These are phyloP conservation scores for Fusarium sp. DNA, from an alignment of 2,329 filamentous ascomycete genomes.

Conservation along the genomic window DNA sequence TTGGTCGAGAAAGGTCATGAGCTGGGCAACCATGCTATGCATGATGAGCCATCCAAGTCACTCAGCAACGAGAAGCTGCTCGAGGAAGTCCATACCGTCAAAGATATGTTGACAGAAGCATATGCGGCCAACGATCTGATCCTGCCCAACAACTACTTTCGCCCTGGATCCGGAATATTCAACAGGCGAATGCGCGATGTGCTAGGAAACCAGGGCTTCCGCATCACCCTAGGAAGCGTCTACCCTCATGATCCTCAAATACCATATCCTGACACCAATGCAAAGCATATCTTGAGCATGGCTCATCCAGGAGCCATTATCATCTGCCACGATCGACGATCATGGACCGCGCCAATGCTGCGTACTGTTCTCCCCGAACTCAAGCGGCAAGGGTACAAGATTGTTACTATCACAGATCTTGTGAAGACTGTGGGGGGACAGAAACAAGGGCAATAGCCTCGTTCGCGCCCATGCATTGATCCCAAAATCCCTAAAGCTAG, in stretches of 20 bases:
- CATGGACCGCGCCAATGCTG: slow-evolving; percentile 88
- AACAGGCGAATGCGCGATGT: slow-evolving; percentile 74
- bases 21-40: slow-evolving; percentile 90
- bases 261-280: slow-evolving; percentile 74
- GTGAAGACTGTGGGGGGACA: slow-evolving; percentile 57
- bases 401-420: slow-evolving; percentile 78
- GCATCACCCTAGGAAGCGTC: slow-evolving; percentile 82
- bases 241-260: slow-evolving; percentile 96
- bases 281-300: slow-evolving; percentile 84
- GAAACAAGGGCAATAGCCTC: slow-evolving; percentile 34
- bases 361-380: slow-evolving; percentile 77
- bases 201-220: slow-evolving; percentile 71
- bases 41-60: slow-evolving; percentile 78
- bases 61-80: slow-evolving; percentile 70
- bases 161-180: slow-evolving; percentile 88
- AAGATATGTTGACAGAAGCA: slow-evolving; percentile 67
- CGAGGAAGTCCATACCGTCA: slow-evolving; percentile 73
- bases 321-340: slow-evolving; percentile 85
- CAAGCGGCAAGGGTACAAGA: slow-evolving; percentile 73
- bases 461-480: neutral
- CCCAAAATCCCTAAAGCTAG: neutral
- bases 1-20: slow-evolving; percentile 74
- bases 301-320: slow-evolving; percentile 80
- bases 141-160: slow-evolving; percentile 75
- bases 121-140: slow-evolving; percentile 61